These are phyloP conservation scores for Naganishia vaughanmartiniae DNA, from an alignment of 768 basidiomycete species.

Conservation along the genomic window DNA sequence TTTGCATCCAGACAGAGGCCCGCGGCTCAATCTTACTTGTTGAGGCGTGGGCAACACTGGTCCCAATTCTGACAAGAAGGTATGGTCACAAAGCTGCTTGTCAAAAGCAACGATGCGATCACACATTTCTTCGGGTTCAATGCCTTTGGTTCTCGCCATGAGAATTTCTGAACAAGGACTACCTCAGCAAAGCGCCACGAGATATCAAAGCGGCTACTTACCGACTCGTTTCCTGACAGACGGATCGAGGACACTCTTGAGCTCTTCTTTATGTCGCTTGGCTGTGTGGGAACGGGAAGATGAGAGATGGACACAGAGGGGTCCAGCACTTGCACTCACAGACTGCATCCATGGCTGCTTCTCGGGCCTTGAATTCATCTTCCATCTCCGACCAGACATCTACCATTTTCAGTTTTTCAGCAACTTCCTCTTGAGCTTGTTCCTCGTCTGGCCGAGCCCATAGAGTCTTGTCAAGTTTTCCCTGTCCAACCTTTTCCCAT, in stretches of 20 bases:
- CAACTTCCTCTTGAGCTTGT: constrained; percentile 65
- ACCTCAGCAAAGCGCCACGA: not conserved
- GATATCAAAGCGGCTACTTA: constrained; percentile 55
- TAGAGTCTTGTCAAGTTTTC: constrained; percentile 76
- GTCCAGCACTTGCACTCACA: constrained; percentile 58
- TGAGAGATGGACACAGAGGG: not conserved
- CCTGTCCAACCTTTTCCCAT: constrained; percentile 96
- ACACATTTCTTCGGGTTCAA: constrained; percentile 80
- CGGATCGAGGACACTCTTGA: constrained; percentile 84
- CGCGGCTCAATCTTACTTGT: constrained; percentile 58
- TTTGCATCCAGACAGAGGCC: not conserved
- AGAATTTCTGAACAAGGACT: constrained; percentile 69
- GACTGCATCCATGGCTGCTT: constrained; percentile 84
- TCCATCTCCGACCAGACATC: constrained; percentile 96
- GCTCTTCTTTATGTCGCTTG: constrained; percentile 78
- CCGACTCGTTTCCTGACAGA: constrained; percentile 92
- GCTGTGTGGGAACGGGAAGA: constrained; percentile 54
- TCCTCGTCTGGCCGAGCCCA: constrained; percentile 72
- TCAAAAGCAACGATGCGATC: constrained; percentile 79
- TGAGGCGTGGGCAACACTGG: constrained; percentile 86
- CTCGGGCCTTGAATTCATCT: constrained; percentile 94
- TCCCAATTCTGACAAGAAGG: constrained; percentile 83
- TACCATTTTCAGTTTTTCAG: constrained; percentile 74
- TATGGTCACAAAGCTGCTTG: constrained; percentile 76
- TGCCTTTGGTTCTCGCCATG: constrained; percentile 72